Conservation (phyloP, 139 green algal genomes). For the Tetradesmus lagerheimii region DNA sequence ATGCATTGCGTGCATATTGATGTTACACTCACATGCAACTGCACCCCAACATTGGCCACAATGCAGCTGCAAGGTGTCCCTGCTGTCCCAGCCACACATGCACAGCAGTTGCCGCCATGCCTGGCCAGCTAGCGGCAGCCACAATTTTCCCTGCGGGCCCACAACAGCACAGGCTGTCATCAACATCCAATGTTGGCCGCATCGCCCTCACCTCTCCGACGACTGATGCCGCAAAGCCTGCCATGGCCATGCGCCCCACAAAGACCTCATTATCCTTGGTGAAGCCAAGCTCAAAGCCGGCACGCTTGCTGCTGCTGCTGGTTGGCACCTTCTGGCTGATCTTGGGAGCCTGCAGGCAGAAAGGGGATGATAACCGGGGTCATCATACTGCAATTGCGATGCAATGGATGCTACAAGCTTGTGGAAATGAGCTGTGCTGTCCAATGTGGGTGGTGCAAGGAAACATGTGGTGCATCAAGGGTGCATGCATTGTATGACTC, state of each 20-base stretch:
- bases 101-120: no score
- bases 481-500: neutral
- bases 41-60: no score
- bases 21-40: neutral
- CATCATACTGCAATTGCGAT: no score
- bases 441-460: neutral
- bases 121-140: no score
- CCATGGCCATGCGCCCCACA: slow-evolving; percentile 83
- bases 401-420: no score
- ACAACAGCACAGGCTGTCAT: no score
- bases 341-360: neutral
- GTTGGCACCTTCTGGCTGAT: neutral
- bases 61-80: neutral
- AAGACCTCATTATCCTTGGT: slow-evolving; percentile 83
- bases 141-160: no score
- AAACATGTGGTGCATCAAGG: neutral
- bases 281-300: slow-evolving; percentile 52
- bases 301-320: neutral
- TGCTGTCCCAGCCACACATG: neutral
- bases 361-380: no score
- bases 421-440: no score
- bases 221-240: slow-evolving; percentile 74
- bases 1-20: no score
- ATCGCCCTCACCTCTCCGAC: slow-evolving; percentile 60
- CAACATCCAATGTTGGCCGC: no score